Base-by-base conservation (phyloP, 2,329 filamentous ascomycete genomes). In the Verticillium dahliae region DNA sequence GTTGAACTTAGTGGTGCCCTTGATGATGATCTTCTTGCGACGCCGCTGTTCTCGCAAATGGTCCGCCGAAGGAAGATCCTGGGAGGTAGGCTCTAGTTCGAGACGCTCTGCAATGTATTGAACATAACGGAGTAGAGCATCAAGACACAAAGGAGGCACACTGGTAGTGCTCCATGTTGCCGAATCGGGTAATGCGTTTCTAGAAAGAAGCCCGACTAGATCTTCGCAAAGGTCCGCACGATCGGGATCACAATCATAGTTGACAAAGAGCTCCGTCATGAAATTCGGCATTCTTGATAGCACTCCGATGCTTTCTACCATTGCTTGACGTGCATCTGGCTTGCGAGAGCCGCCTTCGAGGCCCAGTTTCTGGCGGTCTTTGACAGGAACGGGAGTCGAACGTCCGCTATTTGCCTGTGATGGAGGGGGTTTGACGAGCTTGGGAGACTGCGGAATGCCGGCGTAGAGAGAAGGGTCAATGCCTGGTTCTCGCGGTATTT, bases 101-200 rank as follows among this genome's bases (percentile, higher is more conserved):
- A 98, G 77, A 61, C 95, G 85, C 72, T 97, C 92, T 1, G 92
- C 90, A 66, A 99, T 89, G 66, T 92, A 97, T 70, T 97, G 93
- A 38, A 99, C 86, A 69, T 93, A 98, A 15, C 92, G 89, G 31
- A 99, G 81, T 11, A 99, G 80, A 10, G 95, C 92, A 76, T 99
- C 95, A 27, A 99, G 81, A 69, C 95, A 99, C 2, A 99, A 79
- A 0, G 95, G 95, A 15, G 95, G 95, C 1, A 99, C 96, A 71
- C 96, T 99, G 5, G 94, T 97, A 11, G 95, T 99, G 73, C 96
- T 99, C 95, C 95, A 99, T 6, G 93, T 97, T 6, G 94, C 95
- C 9, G 95, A 97, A 73, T 99, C 95, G 0, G 95, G 96, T 66
- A 99, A 31, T 2, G 95, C 95, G 73, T 97, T 99, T 62, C 95